Evolutionary conservation across 75 land plant genomes (phyloP), one percentile per base, ranked within the genome.

Genomic region (Sequoiadendron giganteum): DNA sequence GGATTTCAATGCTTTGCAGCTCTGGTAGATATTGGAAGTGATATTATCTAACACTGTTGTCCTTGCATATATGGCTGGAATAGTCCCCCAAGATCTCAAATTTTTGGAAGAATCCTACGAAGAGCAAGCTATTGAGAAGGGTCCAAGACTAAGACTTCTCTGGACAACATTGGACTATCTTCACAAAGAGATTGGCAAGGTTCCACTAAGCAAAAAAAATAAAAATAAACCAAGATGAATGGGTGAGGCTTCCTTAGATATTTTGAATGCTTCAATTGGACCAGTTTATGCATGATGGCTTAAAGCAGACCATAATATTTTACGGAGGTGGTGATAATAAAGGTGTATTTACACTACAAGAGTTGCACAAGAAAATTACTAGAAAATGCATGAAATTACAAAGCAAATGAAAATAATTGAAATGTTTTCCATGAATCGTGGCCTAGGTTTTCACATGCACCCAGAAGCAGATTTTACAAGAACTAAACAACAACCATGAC

Each of bases 11-110:
- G 49, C 84, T 21, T 28, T 25, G 84, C 45, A 82, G 84, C 49
- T 82, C 13, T 82, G 48, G 84, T n/a, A 82, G 84, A 82, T 45
- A 43, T 82, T 42, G 84, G 49, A 82, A 45, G 70, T 89, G 72
- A 49, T 90, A 84, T 85, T 90, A 30, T 77, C 90, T 47, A 88
- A 79, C 47, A 90, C 88, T 86, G 79, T 90, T 18, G 90, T 72
- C 38, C 86, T 90, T 49, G 91, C 91, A 55, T 90, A 90, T 48
- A 19, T 90, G 77, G 91, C 91, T 21, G 90, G 91, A 36, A 88
- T 89, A 73, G 88, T 65, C 83, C 90, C 30, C 89, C 90, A 84
- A 55, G 52, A 73, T 84, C 82, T 48, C 79, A 55, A 52, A 30
- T 25, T 81, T 81, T 34, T 25, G 48, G 49, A 45, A 78, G 21